Evolutionary conservation across 2,329 filamentous ascomycete species (phyloP).

Genomic region (Madurella mycetomatis): DNA sequence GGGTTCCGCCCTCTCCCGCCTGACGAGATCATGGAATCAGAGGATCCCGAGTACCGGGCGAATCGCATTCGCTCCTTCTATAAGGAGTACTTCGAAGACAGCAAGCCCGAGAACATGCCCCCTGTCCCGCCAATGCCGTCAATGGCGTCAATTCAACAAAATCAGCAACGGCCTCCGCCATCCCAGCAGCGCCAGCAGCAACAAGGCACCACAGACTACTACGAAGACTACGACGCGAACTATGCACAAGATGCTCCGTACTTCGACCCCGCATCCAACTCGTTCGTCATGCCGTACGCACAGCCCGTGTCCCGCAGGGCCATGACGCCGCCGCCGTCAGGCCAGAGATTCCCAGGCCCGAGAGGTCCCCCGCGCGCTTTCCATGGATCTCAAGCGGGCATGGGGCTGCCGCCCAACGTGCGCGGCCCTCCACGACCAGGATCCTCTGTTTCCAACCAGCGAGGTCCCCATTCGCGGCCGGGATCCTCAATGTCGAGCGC

Average conservation of each 20-base stretch:
- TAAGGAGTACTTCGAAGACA: conserved; percentile 98
- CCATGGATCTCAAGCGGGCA: conserved; percentile 48
- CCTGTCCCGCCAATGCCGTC: conserved; percentile 35
- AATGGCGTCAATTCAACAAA: conserved; percentile 19
- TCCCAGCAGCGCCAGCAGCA: conserved; percentile 10
- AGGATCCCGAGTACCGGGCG: conserved; percentile 89
- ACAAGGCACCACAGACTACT: conserved; percentile 39
- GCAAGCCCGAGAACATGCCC: conserved; percentile 46
- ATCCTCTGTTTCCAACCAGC: conserved; percentile 30
- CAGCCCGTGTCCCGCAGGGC: conserved; percentile 82
- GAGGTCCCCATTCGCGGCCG: conserved; percentile 36
- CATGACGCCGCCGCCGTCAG: conserved; percentile 85
- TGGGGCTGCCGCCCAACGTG: conserved; percentile 41
- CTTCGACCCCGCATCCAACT: conserved; percentile 62
- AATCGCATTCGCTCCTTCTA: conserved; percentile 98
- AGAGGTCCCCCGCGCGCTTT: conserved; percentile 36
- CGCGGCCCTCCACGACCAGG: conserved; percentile 35
- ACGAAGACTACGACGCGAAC: conserved; percentile 70
- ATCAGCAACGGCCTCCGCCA: conserved; percentile 20
- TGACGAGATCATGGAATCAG: conserved; percentile 69
- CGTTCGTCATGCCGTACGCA: conserved; percentile 77
- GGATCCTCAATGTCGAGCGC: conserved; percentile 56
- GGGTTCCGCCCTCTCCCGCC: conserved; percentile 83
- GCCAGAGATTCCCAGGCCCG: conserved; percentile 40
- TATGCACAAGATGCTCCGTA: conserved; percentile 65